These are phyloP conservation scores for Capronia coronata DNA, from an alignment of 2,329 filamentous ascomycete genomes.

Conservation along the genomic window DNA sequence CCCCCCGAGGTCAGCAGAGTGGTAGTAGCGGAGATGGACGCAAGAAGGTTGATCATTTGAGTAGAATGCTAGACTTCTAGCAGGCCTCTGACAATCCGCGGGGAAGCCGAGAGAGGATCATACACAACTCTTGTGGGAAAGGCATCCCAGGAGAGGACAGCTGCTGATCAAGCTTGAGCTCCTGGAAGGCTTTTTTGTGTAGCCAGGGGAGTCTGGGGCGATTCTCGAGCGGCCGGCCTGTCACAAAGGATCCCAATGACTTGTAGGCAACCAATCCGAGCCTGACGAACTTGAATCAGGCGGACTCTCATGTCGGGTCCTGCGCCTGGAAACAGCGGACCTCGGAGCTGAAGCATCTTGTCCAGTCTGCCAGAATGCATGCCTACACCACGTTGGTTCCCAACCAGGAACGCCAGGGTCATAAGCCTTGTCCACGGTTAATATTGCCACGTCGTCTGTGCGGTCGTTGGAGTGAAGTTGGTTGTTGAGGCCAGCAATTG, in stretches of 20 bases:
- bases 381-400: conserved; percentile 19
- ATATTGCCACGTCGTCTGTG: conserved; percentile 19
- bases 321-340: conserved; percentile 8
- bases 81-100: conserved; percentile 20
- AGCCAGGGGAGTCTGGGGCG: conserved; percentile 14
- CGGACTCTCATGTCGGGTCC: conserved; percentile 6
- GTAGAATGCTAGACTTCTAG: conserved; percentile 20
- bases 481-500: conserved; percentile 19
- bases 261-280: conserved; percentile 21
- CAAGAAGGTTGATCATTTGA: conserved; percentile 23
- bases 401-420: conserved; percentile 25
- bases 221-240: conserved; percentile 19
- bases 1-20: conserved; percentile 1
- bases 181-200: conserved; percentile 19
- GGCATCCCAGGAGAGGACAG: conserved; percentile 24
- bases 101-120: conserved; percentile 20
- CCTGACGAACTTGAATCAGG: conserved; percentile 24
- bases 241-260: conserved; percentile 23
- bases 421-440: conserved; percentile 26
- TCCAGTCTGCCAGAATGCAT: conserved; percentile 24
- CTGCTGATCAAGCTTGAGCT: conserved; percentile 19
- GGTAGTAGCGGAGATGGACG: conserved; percentile 14
- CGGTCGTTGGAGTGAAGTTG: conserved; percentile 13
- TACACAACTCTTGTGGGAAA: conserved; percentile 18
- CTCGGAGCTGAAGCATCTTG: conserved; percentile 22